Evolutionary conservation across 1,284 basidiomycete genomes (phyloP).

Genomic region (Phenoliferia sp.): DNA sequence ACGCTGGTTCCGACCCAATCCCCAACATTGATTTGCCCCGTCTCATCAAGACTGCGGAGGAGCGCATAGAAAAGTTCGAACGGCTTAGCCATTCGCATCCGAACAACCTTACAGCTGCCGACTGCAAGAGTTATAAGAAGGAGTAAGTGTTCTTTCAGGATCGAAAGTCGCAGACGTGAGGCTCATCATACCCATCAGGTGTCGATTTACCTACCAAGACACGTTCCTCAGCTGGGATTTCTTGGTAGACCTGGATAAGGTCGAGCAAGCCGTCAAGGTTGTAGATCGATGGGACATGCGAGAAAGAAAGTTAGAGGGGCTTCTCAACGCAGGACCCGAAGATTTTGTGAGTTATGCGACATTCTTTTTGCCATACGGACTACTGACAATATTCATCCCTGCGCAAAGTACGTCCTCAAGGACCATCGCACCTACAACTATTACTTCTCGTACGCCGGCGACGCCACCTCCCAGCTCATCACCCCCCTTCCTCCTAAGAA

Average conservation of each 20-base stretch:
- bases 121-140: slow-evolving; percentile 23
- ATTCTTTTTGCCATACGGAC: no score
- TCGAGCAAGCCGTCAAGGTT: slow-evolving; percentile 4
- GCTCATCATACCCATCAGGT: no score
- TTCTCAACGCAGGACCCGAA: slow-evolving; percentile 1
- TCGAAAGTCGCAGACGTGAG: no score
- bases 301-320: slow-evolving; percentile 15
- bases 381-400: no score
- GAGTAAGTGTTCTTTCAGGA: no score
- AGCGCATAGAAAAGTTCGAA: no score
- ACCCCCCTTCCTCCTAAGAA: neutral
- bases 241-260: slow-evolving; percentile 18
- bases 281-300: slow-evolving; percentile 30
- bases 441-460: slow-evolving; percentile 6
- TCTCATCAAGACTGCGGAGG: no score
- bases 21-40: no score
- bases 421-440: slow-evolving; percentile 25
- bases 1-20: no score
- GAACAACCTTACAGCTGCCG: slow-evolving; percentile 5
- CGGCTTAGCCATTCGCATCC: no score
- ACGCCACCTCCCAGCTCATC: neutral
- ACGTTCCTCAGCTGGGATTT: slow-evolving; percentile 31
- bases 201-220: slow-evolving; percentile 26
- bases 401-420: slow-evolving; percentile 14
- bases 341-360: slow-evolving; percentile 29